A percentile compares a stretch with the other conserved stretches of the same genome.
Evolutionary conservation across 2,329 filamentous ascomycete species (phyloP).

Genomic region (Thielaviopsis populi): DNA sequence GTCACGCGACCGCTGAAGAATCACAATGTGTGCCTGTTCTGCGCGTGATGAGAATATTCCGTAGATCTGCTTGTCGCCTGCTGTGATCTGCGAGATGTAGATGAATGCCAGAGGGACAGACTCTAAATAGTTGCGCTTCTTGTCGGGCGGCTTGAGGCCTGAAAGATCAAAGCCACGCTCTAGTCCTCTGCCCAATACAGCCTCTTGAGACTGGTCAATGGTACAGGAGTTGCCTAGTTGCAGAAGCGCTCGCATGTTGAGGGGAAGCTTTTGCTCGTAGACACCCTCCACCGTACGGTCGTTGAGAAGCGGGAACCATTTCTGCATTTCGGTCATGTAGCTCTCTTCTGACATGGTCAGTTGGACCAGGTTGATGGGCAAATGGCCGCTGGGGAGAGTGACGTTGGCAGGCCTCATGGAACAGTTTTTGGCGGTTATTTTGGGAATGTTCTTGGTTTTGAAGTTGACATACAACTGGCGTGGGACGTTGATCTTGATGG

Average conservation of each 20-base stretch:
- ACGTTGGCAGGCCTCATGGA: slow-evolving; percentile 86
- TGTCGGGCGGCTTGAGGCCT: slow-evolving; percentile 52
- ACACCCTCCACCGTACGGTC: slow-evolving; percentile 61
- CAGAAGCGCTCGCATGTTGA: slow-evolving; percentile 74
- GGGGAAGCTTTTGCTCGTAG: slow-evolving; percentile 83
- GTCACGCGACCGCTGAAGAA: slow-evolving; percentile 72
- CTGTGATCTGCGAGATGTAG: slow-evolving; percentile 82
- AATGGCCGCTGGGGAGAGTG: slow-evolving; percentile 86
- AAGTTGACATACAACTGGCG: slow-evolving; percentile 85
- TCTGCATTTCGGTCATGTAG: slow-evolving; percentile 60
- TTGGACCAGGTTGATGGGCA: slow-evolving; percentile 87
- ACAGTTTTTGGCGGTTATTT: slow-evolving; percentile 66
- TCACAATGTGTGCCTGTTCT: slow-evolving; percentile 68
- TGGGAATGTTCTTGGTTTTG: slow-evolving; percentile 71
- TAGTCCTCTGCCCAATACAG: slow-evolving; percentile 79
- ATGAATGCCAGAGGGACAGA: slow-evolving; percentile 65
- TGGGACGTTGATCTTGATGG: slow-evolving; percentile 75
- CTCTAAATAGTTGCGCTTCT: slow-evolving; percentile 56
- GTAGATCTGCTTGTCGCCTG: slow-evolving; percentile 85
- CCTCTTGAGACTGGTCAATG: slow-evolving; percentile 79
- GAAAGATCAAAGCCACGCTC: slow-evolving; percentile 86
- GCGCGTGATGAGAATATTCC: slow-evolving; percentile 76
- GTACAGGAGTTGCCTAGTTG: slow-evolving; percentile 84
- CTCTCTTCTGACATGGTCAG: slow-evolving; percentile 77
- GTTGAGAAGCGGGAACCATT: slow-evolving; percentile 18